A percentile compares a stretch with the other conserved stretches of the same genome.
Conservation (phyloP, 2,329 filamentous ascomycete species). For the Phaeosphaeria sp. region DNA sequence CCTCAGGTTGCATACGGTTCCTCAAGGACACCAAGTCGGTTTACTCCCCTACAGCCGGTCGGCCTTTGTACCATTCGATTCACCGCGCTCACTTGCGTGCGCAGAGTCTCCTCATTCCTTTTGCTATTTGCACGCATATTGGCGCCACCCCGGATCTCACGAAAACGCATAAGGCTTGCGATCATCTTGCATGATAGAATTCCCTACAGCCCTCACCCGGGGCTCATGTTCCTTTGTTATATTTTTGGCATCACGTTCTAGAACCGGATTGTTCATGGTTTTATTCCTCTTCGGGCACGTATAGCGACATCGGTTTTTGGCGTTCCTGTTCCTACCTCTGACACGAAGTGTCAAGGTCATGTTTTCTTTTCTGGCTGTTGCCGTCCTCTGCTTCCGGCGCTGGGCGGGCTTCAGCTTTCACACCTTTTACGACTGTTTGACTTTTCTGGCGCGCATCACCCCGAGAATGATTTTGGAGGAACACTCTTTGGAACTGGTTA, state of each 20-base stretch:
- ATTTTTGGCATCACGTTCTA: slow-evolving; percentile 34
- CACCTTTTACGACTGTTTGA: slow-evolving; percentile 39
- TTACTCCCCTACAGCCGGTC: slow-evolving; percentile 25
- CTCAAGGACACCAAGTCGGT: slow-evolving; percentile 24
- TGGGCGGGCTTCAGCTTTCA: slow-evolving; percentile 11
- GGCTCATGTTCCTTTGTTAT: slow-evolving; percentile 35
- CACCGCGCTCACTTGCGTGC: slow-evolving; percentile 22
- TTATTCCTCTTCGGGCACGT: slow-evolving; percentile 30
- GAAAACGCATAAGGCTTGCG: slow-evolving; percentile 45
- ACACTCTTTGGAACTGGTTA: slow-evolving; percentile 24
- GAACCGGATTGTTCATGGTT: slow-evolving; percentile 39
- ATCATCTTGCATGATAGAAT: slow-evolving; percentile 51
- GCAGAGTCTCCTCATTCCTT: slow-evolving; percentile 34
- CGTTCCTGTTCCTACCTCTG: slow-evolving; percentile 31
- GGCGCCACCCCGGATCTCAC: slow-evolving; percentile 44
- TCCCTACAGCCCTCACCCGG: slow-evolving; percentile 27
- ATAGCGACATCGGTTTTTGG: slow-evolving; percentile 43
- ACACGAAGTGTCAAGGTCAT: slow-evolving; percentile 29
- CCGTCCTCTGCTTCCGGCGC: slow-evolving; percentile 17
- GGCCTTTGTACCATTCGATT: slow-evolving; percentile 23
- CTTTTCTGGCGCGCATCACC: slow-evolving; percentile 24
- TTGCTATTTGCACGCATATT: slow-evolving; percentile 46
- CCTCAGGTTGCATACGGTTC: slow-evolving; percentile 18
- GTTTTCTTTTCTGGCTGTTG: slow-evolving; percentile 20
- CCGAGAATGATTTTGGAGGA: slow-evolving; percentile 35